phyloP scores from a whole-genome alignment of 2,329 filamentous ascomycete species.

The Colletotrichum gigasporum region DNA sequence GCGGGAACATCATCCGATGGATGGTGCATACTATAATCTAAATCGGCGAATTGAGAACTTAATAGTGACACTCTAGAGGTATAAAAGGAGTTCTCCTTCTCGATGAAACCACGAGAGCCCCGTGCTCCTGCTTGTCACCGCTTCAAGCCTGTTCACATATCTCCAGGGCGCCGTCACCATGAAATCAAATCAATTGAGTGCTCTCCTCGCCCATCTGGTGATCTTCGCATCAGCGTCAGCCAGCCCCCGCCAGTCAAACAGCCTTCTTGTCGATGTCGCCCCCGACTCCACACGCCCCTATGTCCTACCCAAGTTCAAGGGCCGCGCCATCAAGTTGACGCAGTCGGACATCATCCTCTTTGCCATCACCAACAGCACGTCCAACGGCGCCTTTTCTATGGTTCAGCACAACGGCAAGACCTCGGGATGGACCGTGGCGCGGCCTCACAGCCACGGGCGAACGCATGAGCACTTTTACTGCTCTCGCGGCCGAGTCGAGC shows the following conservation, averaged over 20 bases:
- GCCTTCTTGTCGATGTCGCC: constrained; percentile 32
- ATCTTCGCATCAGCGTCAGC: not conserved
- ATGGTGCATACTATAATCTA: no score
- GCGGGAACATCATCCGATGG: no score
- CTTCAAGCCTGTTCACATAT: no score
- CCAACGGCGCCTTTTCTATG: constrained; percentile 52
- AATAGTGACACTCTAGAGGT: no score
- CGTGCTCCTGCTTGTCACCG: no score
- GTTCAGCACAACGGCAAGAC: constrained; percentile 51
- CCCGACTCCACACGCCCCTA: constrained; percentile 36
- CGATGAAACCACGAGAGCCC: no score
- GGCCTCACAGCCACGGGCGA: constrained; percentile 50
- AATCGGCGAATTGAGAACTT: no score
- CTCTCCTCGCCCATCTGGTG: not conserved
- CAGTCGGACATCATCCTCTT: constrained; percentile 31
- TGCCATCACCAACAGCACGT: constrained; percentile 53
- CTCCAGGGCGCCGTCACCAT: not conserved
- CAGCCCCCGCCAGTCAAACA: not conserved
- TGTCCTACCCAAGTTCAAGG: constrained; percentile 36
- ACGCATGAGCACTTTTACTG: constrained; percentile 59
- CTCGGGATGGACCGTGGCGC: constrained; percentile 47
- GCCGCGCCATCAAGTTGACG: constrained; percentile 35
- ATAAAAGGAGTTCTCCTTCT: not conserved
- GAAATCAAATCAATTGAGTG: not conserved
- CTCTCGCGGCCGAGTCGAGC: constrained; percentile 52